phyloP scores from a whole-genome alignment of 1,139 yeast genomes.

The Yamadazyma friedrichii region DNA sequence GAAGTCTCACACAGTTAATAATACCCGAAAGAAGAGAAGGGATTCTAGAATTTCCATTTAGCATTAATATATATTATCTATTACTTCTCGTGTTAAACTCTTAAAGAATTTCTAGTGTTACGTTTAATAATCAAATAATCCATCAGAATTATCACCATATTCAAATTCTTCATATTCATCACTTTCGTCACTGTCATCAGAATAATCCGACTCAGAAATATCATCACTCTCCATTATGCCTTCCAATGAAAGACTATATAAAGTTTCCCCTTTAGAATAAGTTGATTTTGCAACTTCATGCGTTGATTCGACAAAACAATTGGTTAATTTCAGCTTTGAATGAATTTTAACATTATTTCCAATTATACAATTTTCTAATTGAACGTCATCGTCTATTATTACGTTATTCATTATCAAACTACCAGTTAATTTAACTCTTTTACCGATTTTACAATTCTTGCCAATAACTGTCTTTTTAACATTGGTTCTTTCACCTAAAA shows the following conservation, averaged over 20 bases:
- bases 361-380: slow-evolving; percentile 83
- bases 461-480: slow-evolving; percentile 84
- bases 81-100: no score
- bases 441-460: slow-evolving; percentile 73
- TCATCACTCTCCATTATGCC: slow-evolving; percentile 34
- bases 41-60: background rate
- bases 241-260: slow-evolving; percentile 63
- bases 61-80: background rate
- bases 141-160: slow-evolving; percentile 52
- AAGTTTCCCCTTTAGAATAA: slow-evolving; percentile 78
- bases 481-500: slow-evolving; percentile 73
- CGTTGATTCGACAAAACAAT: slow-evolving; percentile 83
- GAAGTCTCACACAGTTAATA: background rate
- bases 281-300: slow-evolving; percentile 63
- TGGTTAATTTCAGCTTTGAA: slow-evolving; percentile 58
- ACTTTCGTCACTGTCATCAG: slow-evolving; percentile 28
- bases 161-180: slow-evolving; percentile 36
- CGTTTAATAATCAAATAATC: slow-evolving; percentile 41
- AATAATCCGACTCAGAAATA: slow-evolving; percentile 18
- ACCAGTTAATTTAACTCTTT: slow-evolving; percentile 83
- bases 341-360: slow-evolving; percentile 68
- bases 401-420: slow-evolving; percentile 76
- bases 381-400: slow-evolving; percentile 76
- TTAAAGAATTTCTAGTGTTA: no score
- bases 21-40: slow-evolving; percentile 5